A percentile compares a stretch with the other conserved stretches of the same genome.
These are phyloP conservation scores for Penicillium lagena DNA, from an alignment of 495 filamentous ascomycete genomes.

Conservation along the genomic window DNA sequence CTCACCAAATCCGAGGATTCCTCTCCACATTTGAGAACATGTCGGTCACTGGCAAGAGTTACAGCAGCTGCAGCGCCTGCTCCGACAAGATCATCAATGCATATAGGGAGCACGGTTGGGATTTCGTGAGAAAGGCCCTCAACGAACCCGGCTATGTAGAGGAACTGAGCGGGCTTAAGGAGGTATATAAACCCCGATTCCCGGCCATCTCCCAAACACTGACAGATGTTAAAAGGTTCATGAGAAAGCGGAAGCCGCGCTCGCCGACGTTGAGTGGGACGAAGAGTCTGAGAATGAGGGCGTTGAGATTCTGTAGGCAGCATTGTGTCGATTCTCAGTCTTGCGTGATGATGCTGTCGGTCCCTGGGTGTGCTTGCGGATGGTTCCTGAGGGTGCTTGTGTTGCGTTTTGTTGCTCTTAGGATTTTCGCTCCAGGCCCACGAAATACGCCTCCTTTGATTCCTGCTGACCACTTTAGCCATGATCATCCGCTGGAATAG, in stretches of 20 bases:
- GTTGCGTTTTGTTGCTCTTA: constrained; percentile 2
- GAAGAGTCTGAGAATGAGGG: constrained; percentile 48
- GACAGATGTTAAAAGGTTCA: constrained; percentile 47
- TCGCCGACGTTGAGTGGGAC: constrained; percentile 56
- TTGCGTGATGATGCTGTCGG: too few species aligned
- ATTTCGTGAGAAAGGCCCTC: constrained; percentile 80
- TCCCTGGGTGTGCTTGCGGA: too few species aligned
- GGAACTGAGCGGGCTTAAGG: constrained; percentile 82
- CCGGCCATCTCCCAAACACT: constrained; percentile 5
- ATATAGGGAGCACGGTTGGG: constrained; percentile 73
- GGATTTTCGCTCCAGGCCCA: constrained; percentile 55
- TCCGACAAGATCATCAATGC: constrained; percentile 65
- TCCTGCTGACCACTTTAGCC: constrained; percentile 50
- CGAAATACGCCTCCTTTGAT: constrained; percentile 83
- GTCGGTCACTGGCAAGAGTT: constrained; percentile 71
- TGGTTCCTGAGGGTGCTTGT: too few species aligned
- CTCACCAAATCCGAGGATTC: constrained; percentile 91
- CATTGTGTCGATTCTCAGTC: not conserved
- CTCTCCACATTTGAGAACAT: constrained; percentile 82
- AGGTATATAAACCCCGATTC: constrained; percentile 45
- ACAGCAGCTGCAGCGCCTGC: constrained; percentile 89
- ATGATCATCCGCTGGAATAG: not conserved
- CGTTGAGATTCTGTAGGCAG: constrained; percentile 19
- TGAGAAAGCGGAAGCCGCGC: constrained; percentile 64
- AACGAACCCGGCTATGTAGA: constrained; percentile 83